phyloP scores from a whole-genome alignment of 2,329 filamentous ascomycete genomes.

The Microdochium bolleyi region DNA sequence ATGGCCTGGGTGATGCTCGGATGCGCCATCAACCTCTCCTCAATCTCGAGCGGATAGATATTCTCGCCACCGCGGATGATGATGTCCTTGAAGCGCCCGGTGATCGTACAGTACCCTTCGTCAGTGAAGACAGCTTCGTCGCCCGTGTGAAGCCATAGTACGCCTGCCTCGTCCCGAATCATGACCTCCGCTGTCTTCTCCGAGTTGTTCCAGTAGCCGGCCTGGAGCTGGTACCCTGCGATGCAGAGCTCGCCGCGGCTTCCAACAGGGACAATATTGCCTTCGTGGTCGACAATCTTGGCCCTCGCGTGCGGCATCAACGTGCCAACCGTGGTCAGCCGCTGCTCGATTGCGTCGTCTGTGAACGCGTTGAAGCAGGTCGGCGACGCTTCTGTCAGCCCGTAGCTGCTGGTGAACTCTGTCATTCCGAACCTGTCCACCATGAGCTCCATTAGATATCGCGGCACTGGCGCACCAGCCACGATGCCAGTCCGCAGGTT shows the following conservation, averaged over 20 bases:
- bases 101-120: constrained; percentile 64
- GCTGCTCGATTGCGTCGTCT: constrained; percentile 57
- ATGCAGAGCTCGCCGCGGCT: constrained; percentile 68
- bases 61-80: constrained; percentile 73
- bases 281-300: constrained; percentile 67
- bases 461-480: constrained; percentile 69
- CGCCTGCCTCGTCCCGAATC: constrained; percentile 41
- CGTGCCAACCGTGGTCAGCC: constrained; percentile 66
- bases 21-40: constrained; percentile 62
- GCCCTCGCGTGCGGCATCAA: constrained; percentile 68
- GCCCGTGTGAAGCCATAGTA: constrained; percentile 58
- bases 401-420: constrained; percentile 64
- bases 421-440: constrained; percentile 66
- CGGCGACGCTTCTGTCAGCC: constrained; percentile 70
- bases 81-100: constrained; percentile 71
- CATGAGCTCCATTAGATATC: constrained; percentile 66
- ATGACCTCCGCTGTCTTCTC: constrained; percentile 62
- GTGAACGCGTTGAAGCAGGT: constrained; percentile 77
- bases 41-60: constrained; percentile 67
- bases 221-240: constrained; percentile 67
- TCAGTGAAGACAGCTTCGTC: constrained; percentile 64
- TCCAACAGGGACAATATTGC: constrained; percentile 59
- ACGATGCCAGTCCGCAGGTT: constrained; percentile 68
- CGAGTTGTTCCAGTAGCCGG: constrained; percentile 60
- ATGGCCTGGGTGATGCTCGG: constrained; percentile 54